Evolutionary conservation across 257 asterid species (phyloP), one percentile per base, ranked within the genome.

Genomic region (Penstemon davidsonii): DNA sequence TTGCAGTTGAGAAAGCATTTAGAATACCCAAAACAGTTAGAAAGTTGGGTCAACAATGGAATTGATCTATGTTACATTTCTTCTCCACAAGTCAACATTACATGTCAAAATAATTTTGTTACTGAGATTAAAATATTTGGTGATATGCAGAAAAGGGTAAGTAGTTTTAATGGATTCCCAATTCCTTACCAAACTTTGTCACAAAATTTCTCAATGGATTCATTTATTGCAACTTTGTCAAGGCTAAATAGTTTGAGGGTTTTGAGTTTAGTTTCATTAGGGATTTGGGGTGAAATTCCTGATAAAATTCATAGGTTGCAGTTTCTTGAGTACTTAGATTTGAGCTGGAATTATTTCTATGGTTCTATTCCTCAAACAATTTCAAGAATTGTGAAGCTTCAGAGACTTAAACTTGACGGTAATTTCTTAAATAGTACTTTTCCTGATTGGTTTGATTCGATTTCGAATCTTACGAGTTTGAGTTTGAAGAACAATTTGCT

Each of bases 211-310:
- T 86, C 90, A 53, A 70, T 80, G 79, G 92, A 88, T 66, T 88
- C 96, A 8, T 77, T 88, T 12, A 60, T 84, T 4, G 85, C 87
- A 6, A 88, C 96, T 2, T 25, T 88, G 75, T 77, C 96, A 0
- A 82, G 96, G 74, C 75, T 88, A 19, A 84, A 78, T 8, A 81
- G 68, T 7, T 76, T 88, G 83, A 86, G 70, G 55, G 64, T 64
- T 12, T 77, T 88, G 8, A 75, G 73, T 60, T 50, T 88, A 13
- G 86, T 88, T 18, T 86, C 92, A 3, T 66, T 88, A 25, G 96
- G 96, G 43, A 75, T 88, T 6, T 86, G 92, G 96, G 95, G 92
- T 11, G 77, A 83, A 8, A 44, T 88, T 9, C 92, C 90, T 7
- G 84, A 57, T 10, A 80, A 80, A 75, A 82, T 88, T 43, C 84